These are phyloP conservation scores for Enterocytospora artemiae DNA, from an alignment of 371 early-diverging fungal species.

Conservation along the genomic window DNA sequence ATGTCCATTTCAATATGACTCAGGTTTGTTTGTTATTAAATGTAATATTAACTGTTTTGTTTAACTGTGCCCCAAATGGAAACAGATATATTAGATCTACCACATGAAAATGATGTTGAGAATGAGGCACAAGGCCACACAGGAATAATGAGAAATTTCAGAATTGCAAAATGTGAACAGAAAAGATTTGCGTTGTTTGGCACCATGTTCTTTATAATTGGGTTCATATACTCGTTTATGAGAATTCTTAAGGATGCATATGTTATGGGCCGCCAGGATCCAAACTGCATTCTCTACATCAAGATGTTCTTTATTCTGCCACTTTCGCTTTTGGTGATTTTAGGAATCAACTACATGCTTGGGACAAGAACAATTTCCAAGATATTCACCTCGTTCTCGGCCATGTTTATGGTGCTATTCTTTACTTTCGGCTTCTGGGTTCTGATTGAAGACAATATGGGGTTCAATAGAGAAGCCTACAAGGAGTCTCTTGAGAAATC, in stretches of 20 bases:
- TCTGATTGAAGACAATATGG: constrained; percentile 49
- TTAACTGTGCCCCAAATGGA: neutral
- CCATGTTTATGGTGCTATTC: constrained; percentile 52
- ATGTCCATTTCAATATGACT: neutral
- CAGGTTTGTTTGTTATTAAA: neutral
- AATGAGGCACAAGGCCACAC: constrained; percentile 40
- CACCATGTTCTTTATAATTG: constrained; percentile 54
- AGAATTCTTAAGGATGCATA: constrained; percentile 58
- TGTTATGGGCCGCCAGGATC: constrained; percentile 55
- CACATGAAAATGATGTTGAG: constrained; percentile 53
- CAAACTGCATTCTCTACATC: constrained; percentile 53
- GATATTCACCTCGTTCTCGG: constrained; percentile 48
- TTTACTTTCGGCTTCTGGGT: constrained; percentile 42
- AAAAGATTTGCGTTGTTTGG: constrained; percentile 53
- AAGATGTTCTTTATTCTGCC: constrained; percentile 55
- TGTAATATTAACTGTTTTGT: too few relatives aligned
- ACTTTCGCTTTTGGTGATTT: constrained; percentile 40
- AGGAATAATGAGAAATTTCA: constrained; percentile 39
- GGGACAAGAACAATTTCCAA: constrained; percentile 32
- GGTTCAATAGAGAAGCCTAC: constrained; percentile 38
- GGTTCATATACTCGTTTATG: constrained; percentile 56
- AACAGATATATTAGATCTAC: constrained; percentile 7
- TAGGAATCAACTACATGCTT: constrained; percentile 52
- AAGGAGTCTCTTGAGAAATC: constrained; percentile 50
- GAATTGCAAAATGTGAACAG: constrained; percentile 52